Evolutionary conservation across 2,329 filamentous ascomycete genomes (phyloP), one percentile per base, ranked within the genome.

Genomic region (Eutypella sp.): DNA sequence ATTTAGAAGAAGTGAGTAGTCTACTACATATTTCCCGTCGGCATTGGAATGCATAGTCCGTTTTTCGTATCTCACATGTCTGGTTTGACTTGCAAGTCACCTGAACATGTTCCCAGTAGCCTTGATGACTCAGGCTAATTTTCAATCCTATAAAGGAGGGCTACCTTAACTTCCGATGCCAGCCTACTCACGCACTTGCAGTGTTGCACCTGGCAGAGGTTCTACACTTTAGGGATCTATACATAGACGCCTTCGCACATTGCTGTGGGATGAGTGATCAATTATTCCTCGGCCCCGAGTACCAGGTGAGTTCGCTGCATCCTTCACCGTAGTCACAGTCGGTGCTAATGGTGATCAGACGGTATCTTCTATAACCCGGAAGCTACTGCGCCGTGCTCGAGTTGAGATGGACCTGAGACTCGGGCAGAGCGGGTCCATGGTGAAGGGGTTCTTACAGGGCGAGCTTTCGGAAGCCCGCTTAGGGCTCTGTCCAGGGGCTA

Each of bases 221-320:
- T 19, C 84, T 82, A 52, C 75, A 78, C 42, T 64, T 85, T 22
- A 72, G 70, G 44, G 74, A 81, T n/a, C 65, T 88, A 11, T 92
- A 88, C 71, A 75, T 82, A 10, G 78, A 87, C 57, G 82, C 87
- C 0, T 89, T 91, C 64, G 75, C 79, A 13, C 88, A 93, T 58
- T 89, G 87, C 58, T 84, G 85, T 29, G 88, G 87, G 37, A 90
- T 92, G 87, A 78, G 77, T 48, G 79, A 85, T 18, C 69, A 70
- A 22, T 50, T 91, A 5, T 68, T 72, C 34, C 57, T 66, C 5
- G 78, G 75, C 52, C 61, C 74, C 1, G 85, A 87, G 50, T 87
- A 82, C 49, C 68, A 76, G 61, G 82, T 84, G 68, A 55, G 77
- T 66, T 10, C 24, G 36, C 42, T 38, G 36, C 23, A 22, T 19